Conservation (phyloP, 2,329 filamentous ascomycete genomes). For the Escovopsis sp. region DNA sequence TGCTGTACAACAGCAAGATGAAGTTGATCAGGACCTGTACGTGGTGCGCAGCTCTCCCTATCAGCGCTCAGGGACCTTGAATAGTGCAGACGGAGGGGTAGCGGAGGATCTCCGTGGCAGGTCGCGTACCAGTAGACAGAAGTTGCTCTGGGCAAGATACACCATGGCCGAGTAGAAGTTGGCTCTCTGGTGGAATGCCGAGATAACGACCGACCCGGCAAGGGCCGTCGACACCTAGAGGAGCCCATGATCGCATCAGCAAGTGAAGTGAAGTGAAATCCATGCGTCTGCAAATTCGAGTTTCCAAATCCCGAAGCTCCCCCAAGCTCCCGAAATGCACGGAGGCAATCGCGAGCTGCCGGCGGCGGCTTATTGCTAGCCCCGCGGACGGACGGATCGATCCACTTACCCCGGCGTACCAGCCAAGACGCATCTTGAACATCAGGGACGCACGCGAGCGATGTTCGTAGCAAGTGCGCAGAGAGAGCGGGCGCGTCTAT, state of each 20-base stretch:
- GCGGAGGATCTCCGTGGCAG: too few relatives aligned
- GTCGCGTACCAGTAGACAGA: slow-evolving; percentile 70
- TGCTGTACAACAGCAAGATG: slow-evolving; percentile 64
- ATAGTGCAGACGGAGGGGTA: background rate
- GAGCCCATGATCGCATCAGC: background rate
- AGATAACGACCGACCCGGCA: slow-evolving; percentile 69
- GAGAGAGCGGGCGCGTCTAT: slow-evolving; percentile 1
- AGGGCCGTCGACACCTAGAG: slow-evolving; percentile 64
- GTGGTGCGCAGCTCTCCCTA: background rate
- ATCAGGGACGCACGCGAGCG: slow-evolving; percentile 8
- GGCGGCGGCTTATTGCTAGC: too few relatives aligned
- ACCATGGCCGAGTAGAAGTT: slow-evolving; percentile 99
- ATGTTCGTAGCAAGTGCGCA: slow-evolving; percentile 1
- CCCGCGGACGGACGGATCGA: too few relatives aligned
- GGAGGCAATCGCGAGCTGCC: background rate
- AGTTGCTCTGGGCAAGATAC: slow-evolving; percentile 90
- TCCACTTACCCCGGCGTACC: slow-evolving; percentile 44
- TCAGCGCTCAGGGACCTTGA: background rate
- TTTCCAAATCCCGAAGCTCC: too few relatives aligned
- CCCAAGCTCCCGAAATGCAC: slow-evolving; percentile 1
- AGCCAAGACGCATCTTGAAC: slow-evolving; percentile 41
- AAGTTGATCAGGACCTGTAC: slow-evolving; percentile 78
- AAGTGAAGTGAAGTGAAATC: too few relatives aligned
- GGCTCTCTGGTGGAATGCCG: slow-evolving; percentile 84
- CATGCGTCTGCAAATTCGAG: too few relatives aligned